These are phyloP conservation scores for Colletotrichum phormii DNA, from an alignment of 2,329 filamentous ascomycete species.

Conservation along the genomic window DNA sequence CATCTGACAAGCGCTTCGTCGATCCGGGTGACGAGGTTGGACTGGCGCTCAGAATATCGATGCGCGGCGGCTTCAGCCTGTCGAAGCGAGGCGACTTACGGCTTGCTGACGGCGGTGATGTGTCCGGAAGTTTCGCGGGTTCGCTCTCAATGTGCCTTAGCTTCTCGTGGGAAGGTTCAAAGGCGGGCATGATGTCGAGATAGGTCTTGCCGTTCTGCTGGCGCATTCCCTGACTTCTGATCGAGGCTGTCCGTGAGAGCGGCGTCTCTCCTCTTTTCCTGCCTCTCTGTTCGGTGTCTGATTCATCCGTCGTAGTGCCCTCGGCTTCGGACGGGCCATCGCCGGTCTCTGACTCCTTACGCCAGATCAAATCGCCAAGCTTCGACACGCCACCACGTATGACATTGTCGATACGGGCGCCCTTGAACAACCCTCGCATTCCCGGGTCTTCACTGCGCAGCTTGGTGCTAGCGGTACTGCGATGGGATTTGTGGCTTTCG, in stretches of 20 bases:
- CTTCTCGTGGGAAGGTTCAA: conserved; percentile 49
- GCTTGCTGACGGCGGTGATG: conserved; percentile 44
- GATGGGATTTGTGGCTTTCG: conserved; percentile 61
- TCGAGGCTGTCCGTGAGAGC: conserved; percentile 35
- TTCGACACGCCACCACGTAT: conserved; percentile 71
- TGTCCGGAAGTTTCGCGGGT: conserved; percentile 4
- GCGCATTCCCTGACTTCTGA: conserved; percentile 41
- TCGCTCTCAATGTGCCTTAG: conserved; percentile 17
- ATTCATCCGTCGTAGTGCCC: conserved; percentile 59
- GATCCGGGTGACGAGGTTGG: conserved; percentile 50
- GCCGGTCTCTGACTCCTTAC: conserved; percentile 55
- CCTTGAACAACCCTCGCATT: conserved; percentile 82
- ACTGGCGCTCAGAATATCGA: conserved; percentile 58
- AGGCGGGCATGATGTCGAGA: conserved; percentile 64
- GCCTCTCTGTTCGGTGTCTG: conserved; percentile 58
- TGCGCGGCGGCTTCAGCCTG: conserved; percentile 60
- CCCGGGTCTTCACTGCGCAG: conserved; percentile 59
- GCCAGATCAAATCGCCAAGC: conserved; percentile 68
- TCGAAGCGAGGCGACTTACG: conserved; percentile 59
- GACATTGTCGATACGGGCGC: conserved; percentile 78
- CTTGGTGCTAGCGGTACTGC: conserved; percentile 62
- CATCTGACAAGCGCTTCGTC: conserved; percentile 46
- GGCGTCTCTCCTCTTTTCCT: conserved; percentile 47
- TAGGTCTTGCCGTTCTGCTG: conserved; percentile 56
- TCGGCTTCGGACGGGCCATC: conserved; percentile 48